Conservation (phyloP, 176 grass and related monocot genomes). For the Triticum monococcum region DNA sequence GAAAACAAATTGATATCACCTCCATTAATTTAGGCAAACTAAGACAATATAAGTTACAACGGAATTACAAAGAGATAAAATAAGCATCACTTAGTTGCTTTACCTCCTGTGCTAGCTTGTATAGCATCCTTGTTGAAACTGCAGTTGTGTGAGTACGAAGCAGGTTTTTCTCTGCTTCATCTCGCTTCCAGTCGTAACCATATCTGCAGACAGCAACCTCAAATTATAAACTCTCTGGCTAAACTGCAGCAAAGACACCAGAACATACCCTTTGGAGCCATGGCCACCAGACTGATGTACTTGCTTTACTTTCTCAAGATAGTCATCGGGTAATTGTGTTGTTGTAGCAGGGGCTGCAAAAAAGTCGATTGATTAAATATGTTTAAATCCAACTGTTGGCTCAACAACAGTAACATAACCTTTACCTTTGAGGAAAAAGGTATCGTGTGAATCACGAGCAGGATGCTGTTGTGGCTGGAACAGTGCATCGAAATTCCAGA, state of each 20-base stretch:
- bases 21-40: conserved; percentile 11
- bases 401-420: conserved; percentile 10
- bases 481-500: conserved; percentile 99
- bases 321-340: conserved; percentile 73
- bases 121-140: conserved; percentile 96
- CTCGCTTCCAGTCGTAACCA: conserved; percentile 95
- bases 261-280: conserved; percentile 87
- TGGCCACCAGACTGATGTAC: conserved; percentile 84
- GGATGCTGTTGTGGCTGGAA: conserved; percentile 98
- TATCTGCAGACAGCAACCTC: conserved; percentile 54
- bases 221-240: conserved; percentile 29
- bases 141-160: conserved; percentile 96
- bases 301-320: conserved; percentile 86
- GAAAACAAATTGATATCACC: neutral
- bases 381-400: neutral
- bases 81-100: conserved; percentile 1
- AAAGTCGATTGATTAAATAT: conserved; percentile 19
- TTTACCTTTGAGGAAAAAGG: conserved; percentile 86
- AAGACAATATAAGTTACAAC: neutral
- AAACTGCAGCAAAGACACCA: conserved; percentile 11
- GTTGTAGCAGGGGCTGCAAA: conserved; percentile 67
- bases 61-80: neutral
- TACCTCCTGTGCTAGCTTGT: conserved; percentile 92
- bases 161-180: conserved; percentile 95
- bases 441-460: conserved; percentile 97